Evolutionary conservation across 2,329 filamentous ascomycete species (phyloP), one percentile per base, ranked within the genome.

Genomic region (Epichloe glyceriae): DNA sequence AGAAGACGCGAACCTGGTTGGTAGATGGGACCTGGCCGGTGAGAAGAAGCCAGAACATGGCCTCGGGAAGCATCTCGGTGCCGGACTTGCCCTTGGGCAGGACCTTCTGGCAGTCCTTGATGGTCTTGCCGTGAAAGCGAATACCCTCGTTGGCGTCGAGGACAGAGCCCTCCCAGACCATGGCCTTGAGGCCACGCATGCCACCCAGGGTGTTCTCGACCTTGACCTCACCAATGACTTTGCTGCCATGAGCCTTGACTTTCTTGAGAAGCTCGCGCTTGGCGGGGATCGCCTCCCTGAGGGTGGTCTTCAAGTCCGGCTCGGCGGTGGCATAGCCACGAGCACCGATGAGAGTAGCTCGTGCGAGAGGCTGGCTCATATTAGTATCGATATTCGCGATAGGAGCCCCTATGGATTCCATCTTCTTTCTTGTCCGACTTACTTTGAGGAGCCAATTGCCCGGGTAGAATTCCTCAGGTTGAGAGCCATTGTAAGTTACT

Each of bases 1-100:
- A 95, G 61, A 98, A 82, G 43, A 72, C 74, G 61, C 91, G 86
- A 55, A 93, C 81, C 70, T 98, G 93, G 55, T 73, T 73, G 20
- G 83, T 85, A 1, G 86, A 87, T 22, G 93, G 93, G 20, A 97
- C 86, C 69, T 94, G 79, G 53, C 93, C 93, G 10, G 93, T 98
- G 60, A 98, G 76, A 47, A 98, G 82, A 41, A 97, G 82, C 93
- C 93, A 98, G 78, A 98, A 98, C 93, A 98, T 98, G 69, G 91
- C 83, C 71, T 98, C 93, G 46, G 93, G 93, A 12, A 97, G 80
- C 93, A 97, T 98, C 73, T 97, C 91, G 5, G 88, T 94, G 61
- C 91, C 88, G 3, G 86, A 81, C 53, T 79, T 88, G 59, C 91
- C 93, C 76, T 96, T 97, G 66, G 93, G 90, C 15, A 97, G 82